Evolutionary conservation across 352 stramenopile species (phyloP).

Genomic region (Achlya hypogyna): DNA sequence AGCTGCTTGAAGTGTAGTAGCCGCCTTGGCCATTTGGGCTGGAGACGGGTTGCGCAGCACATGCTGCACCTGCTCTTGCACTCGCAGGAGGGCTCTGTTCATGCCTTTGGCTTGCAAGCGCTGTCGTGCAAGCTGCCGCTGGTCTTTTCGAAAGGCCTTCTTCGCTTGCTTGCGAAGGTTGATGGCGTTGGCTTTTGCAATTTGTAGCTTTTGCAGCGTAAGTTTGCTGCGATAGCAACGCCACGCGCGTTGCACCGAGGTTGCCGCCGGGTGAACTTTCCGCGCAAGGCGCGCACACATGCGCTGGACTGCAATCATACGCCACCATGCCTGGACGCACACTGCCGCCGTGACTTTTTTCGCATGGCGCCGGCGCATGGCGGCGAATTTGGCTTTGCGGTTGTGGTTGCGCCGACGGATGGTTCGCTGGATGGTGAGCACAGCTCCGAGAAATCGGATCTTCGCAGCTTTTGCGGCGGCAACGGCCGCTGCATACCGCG

Average conservation of each 20-base stretch:
- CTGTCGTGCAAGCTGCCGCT: neutral
- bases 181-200: neutral
- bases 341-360: constrained; percentile 9
- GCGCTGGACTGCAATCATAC: neutral
- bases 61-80: neutral
- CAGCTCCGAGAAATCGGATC: neutral
- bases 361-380: constrained; percentile 4
- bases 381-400: constrained; percentile 1
- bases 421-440: neutral
- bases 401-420: neutral
- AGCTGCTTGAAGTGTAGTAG: neutral
- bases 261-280: neutral
- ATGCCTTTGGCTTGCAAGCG: neutral
- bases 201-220: neutral
- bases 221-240: neutral
- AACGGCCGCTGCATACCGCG: neutral
- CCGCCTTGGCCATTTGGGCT: neutral
- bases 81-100: neutral
- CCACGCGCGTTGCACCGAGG: neutral
- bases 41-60: neutral
- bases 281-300: neutral
- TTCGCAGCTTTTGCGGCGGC: neutral
- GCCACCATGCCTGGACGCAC: constrained; percentile 4
- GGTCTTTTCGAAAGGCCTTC: neutral
- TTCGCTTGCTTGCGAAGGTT: neutral